Base-by-base conservation (phyloP, 164 flowering plant genomes). In the Vitis riparia region DNA sequence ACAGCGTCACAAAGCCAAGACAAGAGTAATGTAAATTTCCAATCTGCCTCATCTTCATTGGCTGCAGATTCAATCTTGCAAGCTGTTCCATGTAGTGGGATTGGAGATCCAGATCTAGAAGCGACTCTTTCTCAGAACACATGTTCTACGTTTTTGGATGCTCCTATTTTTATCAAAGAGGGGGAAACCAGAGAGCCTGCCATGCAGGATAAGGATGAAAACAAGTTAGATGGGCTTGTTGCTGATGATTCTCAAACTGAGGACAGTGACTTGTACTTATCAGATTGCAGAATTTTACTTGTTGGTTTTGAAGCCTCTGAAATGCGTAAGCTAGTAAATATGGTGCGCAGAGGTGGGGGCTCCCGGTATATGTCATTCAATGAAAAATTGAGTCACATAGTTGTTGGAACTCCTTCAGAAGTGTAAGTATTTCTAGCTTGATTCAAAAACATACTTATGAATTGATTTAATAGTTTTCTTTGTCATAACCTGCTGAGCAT, bases 271-370 rank as follows among this genome's bases (percentile, higher is more conserved):
- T 77, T 91, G 68, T 93, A 95, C 79, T 87, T 95, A 80, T 88
- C 94, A 70, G 97, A 89, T 52, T 95, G 99, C 84, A 84, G 91
- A 79, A 86, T 95, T 62, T 69, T 71, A 59, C 80, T 95, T 66
- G 84, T 85, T 75, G 98, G 99, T 37, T 93, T 93, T 83, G 88
- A 87, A 73, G 85, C 88, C 71, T 63, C 87, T 77, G 92, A 88
- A 80, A 73, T 89, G 88, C 93, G 97, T 62, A 90, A 81, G 69
- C 75, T 93, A 55, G 90, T 93, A 60, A 81, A 68, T 67, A 80
- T 89, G 84, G 87, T 95, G 65, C 97, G 93, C 9, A 85, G 67
- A 78, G 97, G 99, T 70, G 99, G 98, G 55, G 99, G 95, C 10
- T 93, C 98, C 69, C 90, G 99, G 27, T 88, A 86, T 80, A 81